Evolutionary conservation across 306 rosid species (phyloP).

Genomic region (Arachis hypogaea): DNA sequence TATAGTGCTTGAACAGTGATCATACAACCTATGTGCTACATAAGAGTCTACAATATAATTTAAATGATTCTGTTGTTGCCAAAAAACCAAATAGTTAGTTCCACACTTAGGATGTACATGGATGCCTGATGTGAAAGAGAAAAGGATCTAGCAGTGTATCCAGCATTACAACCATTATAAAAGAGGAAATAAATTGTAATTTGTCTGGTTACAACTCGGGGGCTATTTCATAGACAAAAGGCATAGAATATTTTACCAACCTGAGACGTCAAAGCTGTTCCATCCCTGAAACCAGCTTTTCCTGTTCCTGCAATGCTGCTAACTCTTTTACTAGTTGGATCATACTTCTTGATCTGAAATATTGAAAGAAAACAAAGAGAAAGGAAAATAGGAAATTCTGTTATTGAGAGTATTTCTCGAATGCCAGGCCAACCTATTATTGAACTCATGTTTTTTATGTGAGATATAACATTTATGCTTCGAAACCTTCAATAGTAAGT

Average conservation of each 20-base stretch:
- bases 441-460: constrained; percentile 14
- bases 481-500: constrained; percentile 26
- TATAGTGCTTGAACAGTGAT: constrained; percentile 19
- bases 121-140: background rate
- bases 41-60: constrained; percentile 13
- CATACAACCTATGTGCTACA: constrained; percentile 12
- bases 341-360: constrained; percentile 85
- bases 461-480: constrained; percentile 24
- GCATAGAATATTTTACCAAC: constrained; percentile 43
- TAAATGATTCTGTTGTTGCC: constrained; percentile 15
- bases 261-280: constrained; percentile 74
- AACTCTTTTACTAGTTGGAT: constrained; percentile 76
- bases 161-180: constrained; percentile 20
- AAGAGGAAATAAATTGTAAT: constrained; percentile 19
- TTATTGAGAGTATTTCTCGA: constrained; percentile 25
- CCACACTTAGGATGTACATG: background rate
- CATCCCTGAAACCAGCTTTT: constrained; percentile 88
- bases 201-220: constrained; percentile 13
- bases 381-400: constrained; percentile 28
- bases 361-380: constrained; percentile 31
- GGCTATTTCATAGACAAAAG: constrained; percentile 22
- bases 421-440: constrained; percentile 24
- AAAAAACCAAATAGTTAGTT: constrained; percentile 7
- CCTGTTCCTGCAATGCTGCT: constrained; percentile 86
- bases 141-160: constrained; percentile 7